Percentiles rank a stretch among this genome's conserved stretches.
These are phyloP conservation scores for Claviceps paspali DNA, from an alignment of 2,329 filamentous ascomycete genomes.

Conservation along the genomic window DNA sequence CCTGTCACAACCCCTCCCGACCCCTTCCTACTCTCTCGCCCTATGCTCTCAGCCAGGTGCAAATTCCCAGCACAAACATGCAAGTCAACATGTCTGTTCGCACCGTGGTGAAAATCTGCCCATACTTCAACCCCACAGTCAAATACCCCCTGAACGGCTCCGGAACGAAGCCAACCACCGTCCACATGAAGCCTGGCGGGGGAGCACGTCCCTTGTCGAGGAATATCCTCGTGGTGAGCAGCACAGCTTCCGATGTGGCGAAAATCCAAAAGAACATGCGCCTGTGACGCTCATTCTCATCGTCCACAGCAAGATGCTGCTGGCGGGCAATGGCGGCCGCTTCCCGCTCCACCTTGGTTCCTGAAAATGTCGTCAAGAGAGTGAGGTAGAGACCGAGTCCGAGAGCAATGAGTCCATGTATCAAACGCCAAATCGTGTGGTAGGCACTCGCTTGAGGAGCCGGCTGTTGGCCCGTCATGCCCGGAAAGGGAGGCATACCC, in stretches of 20 bases:
- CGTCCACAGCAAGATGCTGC: slow-evolving; percentile 11
- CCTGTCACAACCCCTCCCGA: background rate
- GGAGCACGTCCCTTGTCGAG: slow-evolving; percentile 45
- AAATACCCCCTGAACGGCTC: slow-evolving; percentile 47
- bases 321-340: slow-evolving; percentile 16
- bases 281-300: slow-evolving; percentile 18
- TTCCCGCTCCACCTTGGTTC: slow-evolving; percentile 46
- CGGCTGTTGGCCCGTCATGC: slow-evolving; percentile 19
- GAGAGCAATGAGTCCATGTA: slow-evolving; percentile 59
- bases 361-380: slow-evolving; percentile 51
- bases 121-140: slow-evolving; percentile 46
- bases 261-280: slow-evolving; percentile 61
- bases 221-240: slow-evolving; percentile 58
- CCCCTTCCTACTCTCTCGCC: too few relatives aligned
- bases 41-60: slow-evolving; percentile 26
- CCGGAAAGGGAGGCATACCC: slow-evolving; percentile 22
- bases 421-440: slow-evolving; percentile 49
- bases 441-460: slow-evolving; percentile 20
- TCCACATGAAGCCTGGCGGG: slow-evolving; percentile 47
- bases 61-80: slow-evolving; percentile 57
- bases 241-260: slow-evolving; percentile 56
- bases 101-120: slow-evolving; percentile 56
- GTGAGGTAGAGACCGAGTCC: slow-evolving; percentile 56
- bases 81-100: slow-evolving; percentile 59
- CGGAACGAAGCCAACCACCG: slow-evolving; percentile 49